Evolutionary conservation across 2,329 filamentous ascomycete species (phyloP).

Genomic region (Lasiodiplodia theobromae): DNA sequence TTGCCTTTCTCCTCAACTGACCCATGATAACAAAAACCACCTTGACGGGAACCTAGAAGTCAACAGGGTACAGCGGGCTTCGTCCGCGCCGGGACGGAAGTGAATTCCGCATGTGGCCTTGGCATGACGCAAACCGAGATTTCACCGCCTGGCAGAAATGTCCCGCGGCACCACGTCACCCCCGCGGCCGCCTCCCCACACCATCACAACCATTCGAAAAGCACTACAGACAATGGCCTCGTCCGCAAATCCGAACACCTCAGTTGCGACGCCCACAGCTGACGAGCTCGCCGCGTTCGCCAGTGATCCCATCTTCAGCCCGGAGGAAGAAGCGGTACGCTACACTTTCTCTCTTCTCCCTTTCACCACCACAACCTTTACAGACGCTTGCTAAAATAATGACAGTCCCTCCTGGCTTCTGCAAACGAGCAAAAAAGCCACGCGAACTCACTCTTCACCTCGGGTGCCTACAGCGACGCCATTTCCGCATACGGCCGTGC

Average conservation of each 20-base stretch:
- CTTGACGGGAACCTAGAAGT: not conserved
- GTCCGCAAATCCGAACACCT: not conserved
- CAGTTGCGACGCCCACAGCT: slow-evolving; percentile 5
- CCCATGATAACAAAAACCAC: not conserved
- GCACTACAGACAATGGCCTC: not conserved
- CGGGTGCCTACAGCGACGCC: slow-evolving; percentile 75
- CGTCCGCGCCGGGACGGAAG: not conserved
- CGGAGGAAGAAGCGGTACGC: slow-evolving; percentile 30
- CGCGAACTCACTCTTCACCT: slow-evolving; percentile 81
- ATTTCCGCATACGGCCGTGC: slow-evolving; percentile 85
- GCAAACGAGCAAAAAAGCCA: slow-evolving; percentile 75
- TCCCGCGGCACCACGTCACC: not conserved
- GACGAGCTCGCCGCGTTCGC: slow-evolving; percentile 9
- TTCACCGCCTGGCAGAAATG: slow-evolving; percentile 27
- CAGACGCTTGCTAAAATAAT: too few relatives aligned
- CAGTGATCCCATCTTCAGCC: slow-evolving; percentile 19
- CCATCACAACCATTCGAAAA: not conserved
- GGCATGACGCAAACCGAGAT: slow-evolving; percentile 28
- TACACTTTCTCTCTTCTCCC: not conserved
- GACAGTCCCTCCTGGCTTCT: slow-evolving; percentile 70
- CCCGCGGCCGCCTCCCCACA: not conserved
- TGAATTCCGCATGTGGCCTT: slow-evolving; percentile 3
- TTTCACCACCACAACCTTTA: not conserved
- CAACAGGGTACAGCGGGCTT: not conserved
- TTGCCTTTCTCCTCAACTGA: not conserved